Evolutionary conservation across 169 alveolate genomes (phyloP).

Genomic region (Plasmodium vinckei): DNA sequence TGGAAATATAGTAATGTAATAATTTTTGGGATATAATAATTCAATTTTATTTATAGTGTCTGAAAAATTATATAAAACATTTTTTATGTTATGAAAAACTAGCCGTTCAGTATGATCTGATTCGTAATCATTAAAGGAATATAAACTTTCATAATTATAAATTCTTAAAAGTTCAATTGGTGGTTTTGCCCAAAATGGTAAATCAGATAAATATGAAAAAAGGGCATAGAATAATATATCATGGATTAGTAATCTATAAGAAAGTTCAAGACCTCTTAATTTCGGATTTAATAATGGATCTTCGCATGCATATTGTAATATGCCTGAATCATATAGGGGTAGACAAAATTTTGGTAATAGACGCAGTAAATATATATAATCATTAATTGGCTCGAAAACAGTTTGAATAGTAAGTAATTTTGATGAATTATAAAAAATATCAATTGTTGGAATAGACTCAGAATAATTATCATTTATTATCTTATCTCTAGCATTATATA

Average conservation of each 20-base stretch:
- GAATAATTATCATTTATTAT: conserved; percentile 58
- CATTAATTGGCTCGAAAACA: conserved; percentile 47
- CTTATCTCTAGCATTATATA: conserved; percentile 67
- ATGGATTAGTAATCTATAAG: conserved; percentile 81
- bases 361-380: conserved; percentile 72
- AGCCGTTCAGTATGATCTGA: conserved; percentile 80
- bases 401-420: conserved; percentile 76
- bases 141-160: conserved; percentile 78
- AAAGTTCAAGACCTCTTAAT: conserved; percentile 80
- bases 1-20: conserved; percentile 76
- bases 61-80: conserved; percentile 74
- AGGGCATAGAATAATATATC: conserved; percentile 80
- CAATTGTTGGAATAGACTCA: conserved; percentile 79
- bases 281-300: conserved; percentile 79
- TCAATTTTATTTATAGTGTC: conserved; percentile 78
- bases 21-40: conserved; percentile 69
- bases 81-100: conserved; percentile 78
- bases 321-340: conserved; percentile 82
- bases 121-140: conserved; percentile 79
- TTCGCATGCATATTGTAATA: conserved; percentile 82
- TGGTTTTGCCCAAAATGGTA: conserved; percentile 84
- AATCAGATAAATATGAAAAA: conserved; percentile 81
- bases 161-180: conserved; percentile 79
- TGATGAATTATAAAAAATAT: conserved; percentile 76
- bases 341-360: conserved; percentile 80